Conservation (phyloP, 768 basidiomycete genomes). For the Inosperma sp. region DNA sequence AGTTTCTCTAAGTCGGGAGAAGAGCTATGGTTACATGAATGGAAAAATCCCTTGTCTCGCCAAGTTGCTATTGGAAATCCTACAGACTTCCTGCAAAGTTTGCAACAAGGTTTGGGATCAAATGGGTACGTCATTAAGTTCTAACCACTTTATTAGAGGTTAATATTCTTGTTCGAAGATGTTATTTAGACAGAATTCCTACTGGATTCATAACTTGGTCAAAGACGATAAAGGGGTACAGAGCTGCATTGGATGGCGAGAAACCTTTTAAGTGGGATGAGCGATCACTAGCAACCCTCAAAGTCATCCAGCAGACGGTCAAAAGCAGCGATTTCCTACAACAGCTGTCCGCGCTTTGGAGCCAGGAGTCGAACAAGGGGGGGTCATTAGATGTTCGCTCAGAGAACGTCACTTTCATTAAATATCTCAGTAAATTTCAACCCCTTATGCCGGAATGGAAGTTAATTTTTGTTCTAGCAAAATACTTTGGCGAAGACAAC, state of each 20-base stretch:
- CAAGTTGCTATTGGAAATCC: conserved; percentile 46
- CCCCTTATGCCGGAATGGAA: neutral
- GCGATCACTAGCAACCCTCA: conserved; percentile 45
- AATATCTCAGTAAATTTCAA: conserved; percentile 33
- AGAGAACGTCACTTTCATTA: conserved; percentile 41
- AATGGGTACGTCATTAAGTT: conserved; percentile 30
- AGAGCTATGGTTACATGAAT: conserved; percentile 71
- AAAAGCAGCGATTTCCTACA: conserved; percentile 53
- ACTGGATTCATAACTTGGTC: conserved; percentile 82
- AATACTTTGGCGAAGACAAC: conserved; percentile 53
- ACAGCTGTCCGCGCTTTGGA: conserved; percentile 61
- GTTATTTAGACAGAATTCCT: conserved; percentile 67
- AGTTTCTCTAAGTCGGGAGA: conserved; percentile 59
- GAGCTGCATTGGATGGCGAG: conserved; percentile 32
- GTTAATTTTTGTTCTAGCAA: conserved; percentile 40
- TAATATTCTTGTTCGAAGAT: no score
- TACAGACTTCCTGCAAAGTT: conserved; percentile 43
- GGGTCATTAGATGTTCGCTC: conserved; percentile 52
- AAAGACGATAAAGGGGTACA: conserved; percentile 58
- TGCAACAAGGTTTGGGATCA: conserved; percentile 37
- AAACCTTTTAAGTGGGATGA: conserved; percentile 49
- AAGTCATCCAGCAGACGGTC: conserved; percentile 46
- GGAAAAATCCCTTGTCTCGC: conserved; percentile 57
- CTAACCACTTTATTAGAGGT: conserved; percentile 21
- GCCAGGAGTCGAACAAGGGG: conserved; percentile 72